Evolutionary conservation across 768 basidiomycete species (phyloP).

Genomic region (Pleurotus platypus): DNA sequence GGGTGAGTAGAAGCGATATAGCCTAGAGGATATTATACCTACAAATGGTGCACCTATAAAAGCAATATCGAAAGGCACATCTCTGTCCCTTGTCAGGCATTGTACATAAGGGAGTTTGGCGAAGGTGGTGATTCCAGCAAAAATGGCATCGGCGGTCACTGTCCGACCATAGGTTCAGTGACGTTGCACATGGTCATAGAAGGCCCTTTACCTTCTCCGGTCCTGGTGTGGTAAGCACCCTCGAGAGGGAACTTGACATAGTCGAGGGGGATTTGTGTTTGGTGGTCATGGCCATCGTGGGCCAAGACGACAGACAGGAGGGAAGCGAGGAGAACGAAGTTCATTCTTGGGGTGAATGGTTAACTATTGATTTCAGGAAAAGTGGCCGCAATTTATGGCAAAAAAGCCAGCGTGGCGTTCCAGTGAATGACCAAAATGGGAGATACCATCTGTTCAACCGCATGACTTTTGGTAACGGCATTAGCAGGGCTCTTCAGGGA

Average conservation of each 20-base stretch:
- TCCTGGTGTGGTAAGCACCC: slow-evolving; percentile 48
- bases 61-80: slow-evolving; percentile 71
- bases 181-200: background rate
- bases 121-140: slow-evolving; percentile 82
- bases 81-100: slow-evolving; percentile 63
- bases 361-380: too few species aligned
- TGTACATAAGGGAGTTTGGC: slow-evolving; percentile 84
- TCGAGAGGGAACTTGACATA: slow-evolving; percentile 68
- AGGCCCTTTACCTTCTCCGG: slow-evolving; percentile 47
- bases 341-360: slow-evolving; percentile 14
- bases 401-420: background rate
- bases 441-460: slow-evolving; percentile 9
- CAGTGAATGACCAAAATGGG: background rate
- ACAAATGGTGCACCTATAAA: slow-evolving; percentile 80
- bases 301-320: slow-evolving; percentile 22
- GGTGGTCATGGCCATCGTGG: slow-evolving; percentile 38
- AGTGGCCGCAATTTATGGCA: too few species aligned
- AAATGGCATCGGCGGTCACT: slow-evolving; percentile 78
- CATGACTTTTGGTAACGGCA: slow-evolving; percentile 18
- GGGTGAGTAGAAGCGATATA: background rate
- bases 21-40: slow-evolving; percentile 17
- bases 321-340: slow-evolving; percentile 9
- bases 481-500: slow-evolving; percentile 16
- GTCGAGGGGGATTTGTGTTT: slow-evolving; percentile 59
- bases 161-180: background rate